Evolutionary conservation across 495 filamentous ascomycete species (phyloP).

Genomic region (Tetracladium marchalianum): DNA sequence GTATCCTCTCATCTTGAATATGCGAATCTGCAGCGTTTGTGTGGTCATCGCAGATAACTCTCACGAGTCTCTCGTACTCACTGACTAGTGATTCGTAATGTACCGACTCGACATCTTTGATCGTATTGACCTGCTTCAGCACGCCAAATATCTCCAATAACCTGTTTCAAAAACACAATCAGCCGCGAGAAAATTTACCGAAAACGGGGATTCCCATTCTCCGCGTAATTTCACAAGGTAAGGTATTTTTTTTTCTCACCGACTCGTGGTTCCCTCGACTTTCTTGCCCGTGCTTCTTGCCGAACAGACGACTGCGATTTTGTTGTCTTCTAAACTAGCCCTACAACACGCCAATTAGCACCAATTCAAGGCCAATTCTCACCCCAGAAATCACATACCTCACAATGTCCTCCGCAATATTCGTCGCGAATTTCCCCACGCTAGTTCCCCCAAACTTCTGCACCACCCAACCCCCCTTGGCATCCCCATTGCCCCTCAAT

Average conservation of each 20-base stretch:
- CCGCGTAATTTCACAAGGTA: background rate
- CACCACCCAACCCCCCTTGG: constrained; percentile 49
- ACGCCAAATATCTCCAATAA: constrained; percentile 50
- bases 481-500: constrained; percentile 5
- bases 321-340: constrained; percentile 52
- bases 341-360: constrained; percentile 32
- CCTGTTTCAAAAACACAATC: constrained; percentile 19
- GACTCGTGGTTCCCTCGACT: constrained; percentile 84
- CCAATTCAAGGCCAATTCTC: constrained; percentile 1
- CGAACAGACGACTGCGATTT: constrained; percentile 85
- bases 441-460: constrained; percentile 82
- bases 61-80: constrained; percentile 59
- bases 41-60: constrained; percentile 68
- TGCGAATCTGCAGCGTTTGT: constrained; percentile 52
- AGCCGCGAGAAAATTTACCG: background rate
- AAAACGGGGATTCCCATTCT: background rate
- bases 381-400: constrained; percentile 36
- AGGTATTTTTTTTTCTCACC: no score
- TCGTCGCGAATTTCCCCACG: constrained; percentile 54
- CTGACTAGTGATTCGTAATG: constrained; percentile 56
- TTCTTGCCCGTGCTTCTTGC: constrained; percentile 87
- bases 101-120: constrained; percentile 48
- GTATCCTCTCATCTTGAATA: constrained; percentile 51
- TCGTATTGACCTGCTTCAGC: constrained; percentile 57
- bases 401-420: constrained; percentile 69